Base-by-base conservation (phyloP, 768 basidiomycete genomes). In the Termitomyces sp. region DNA sequence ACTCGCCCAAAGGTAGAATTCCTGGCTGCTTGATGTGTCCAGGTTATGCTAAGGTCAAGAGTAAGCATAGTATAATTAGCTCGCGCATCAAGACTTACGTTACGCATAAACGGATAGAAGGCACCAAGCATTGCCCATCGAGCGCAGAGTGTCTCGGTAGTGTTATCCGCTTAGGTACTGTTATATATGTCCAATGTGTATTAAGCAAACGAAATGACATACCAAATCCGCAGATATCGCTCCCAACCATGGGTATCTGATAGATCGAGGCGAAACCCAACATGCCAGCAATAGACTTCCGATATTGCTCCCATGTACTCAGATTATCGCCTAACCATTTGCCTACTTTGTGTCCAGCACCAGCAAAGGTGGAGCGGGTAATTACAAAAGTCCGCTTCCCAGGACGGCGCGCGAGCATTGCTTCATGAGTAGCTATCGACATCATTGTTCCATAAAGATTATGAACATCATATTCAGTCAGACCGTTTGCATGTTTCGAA, bases 51-150 rank as follows among this genome's bases (percentile, higher is more conserved):
- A 48, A 42, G 14, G 33, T 14, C 52, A 3, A 18, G 16, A 36
- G 4, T 42, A 27, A 47, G 20, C 36, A 47, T 13, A 20, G 22
- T 10, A 12, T 37, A 5, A 33, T 20, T 30, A 45, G 45, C 20
- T 39, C 14, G 37, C 43, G 46, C 3, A 5, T 37, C 14, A 6
- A 27, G 0, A 69, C 83, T 69, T 56, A 86, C 85, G 65, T 91
- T 88, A 9, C 90, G 76, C 84, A 85, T 89, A 76, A 91, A 91
- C 0, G 89, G 88, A 68, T 85, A 84, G 71, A 91, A 91, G 0
- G 86, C 89, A 1, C 87, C 87, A 2, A 91, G 75, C 75, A 79
- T 87, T 14, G 86, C 88, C 89, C 91, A 91, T 37, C 91, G 75
- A 37, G 86, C 84, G 61, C 88, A 89, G 1, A 91, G 73, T 9